Base-by-base conservation (phyloP, 2,329 filamentous ascomycete species). In the Aspergillus costaricaensis region DNA sequence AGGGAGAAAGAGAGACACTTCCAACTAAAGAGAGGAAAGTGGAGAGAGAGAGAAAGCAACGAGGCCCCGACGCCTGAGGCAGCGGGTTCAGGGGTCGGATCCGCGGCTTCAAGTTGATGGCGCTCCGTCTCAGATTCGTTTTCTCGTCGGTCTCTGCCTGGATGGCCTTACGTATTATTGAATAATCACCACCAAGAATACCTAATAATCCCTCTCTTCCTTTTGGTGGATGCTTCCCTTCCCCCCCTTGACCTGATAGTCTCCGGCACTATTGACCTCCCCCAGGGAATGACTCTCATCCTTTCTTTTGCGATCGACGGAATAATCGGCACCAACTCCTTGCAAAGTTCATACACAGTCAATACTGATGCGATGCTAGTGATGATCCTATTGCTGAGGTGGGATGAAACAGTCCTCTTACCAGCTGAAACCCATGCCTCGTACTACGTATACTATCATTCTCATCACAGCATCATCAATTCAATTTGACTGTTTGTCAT, bases 51-150 rank as follows among this genome's bases (percentile, higher is more conserved):
- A 14, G 12, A 36, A 12, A 36, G 32, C 32, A 36, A 38, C 39
- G 43, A 39, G 27, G 38, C 56, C 60, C 63, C 62, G 25, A 63
- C 57, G 59, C 63, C 55, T 44, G 57, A 54, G 60, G 39, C 57
- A 41, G 12, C 39, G 36, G n/a, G 50, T 64, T 64, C 60, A 68
- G 64, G 64, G 65, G 66, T 61, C 58, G 65, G 61, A 62, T 61
- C 58, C 63, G 53, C 60, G 61, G 61, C 60, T 60, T 63, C 61
- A 65, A 43, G 30, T 64, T 57, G 47, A 57, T 58, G 36, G 57
- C 47, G 47, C 47, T 14, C 47, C 47, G 39, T 58, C 30, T 43
- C 30, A 39, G 36, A 52, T 43, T 39, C 38, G 23, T 6, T 36
- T 23, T 19, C 50, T 23, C 21, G 21, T 25, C 36, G 30, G 30